These are phyloP conservation scores for Achlya hypogyna DNA, from an alignment of 352 stramenopile species.

Conservation along the genomic window DNA sequence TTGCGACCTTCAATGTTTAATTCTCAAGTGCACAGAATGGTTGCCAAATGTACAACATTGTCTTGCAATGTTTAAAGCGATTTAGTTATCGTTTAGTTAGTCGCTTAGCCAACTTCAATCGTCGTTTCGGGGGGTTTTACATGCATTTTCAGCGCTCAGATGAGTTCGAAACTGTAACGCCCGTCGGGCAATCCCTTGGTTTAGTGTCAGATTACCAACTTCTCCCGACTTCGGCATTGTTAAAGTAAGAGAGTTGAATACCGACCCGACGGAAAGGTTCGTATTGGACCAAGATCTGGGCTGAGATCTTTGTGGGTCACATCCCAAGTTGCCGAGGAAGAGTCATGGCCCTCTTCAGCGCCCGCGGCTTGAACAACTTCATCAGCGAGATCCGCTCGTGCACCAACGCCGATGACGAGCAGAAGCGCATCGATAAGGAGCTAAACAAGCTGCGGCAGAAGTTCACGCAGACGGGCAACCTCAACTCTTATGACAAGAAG, in stretches of 20 bases:
- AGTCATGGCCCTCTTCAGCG: conserved; percentile 68
- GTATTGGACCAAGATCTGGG: background rate
- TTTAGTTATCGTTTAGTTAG: no score
- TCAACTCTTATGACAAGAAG: conserved; percentile 96
- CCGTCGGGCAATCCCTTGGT: background rate
- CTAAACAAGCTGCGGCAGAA: conserved; percentile 96
- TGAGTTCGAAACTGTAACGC: background rate
- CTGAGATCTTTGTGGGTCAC: background rate
- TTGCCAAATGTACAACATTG: no score
- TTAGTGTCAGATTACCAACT: no score
- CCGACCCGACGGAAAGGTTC: background rate
- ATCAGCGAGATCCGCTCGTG: conserved; percentile 69
- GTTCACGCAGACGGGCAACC: conserved; percentile 81
- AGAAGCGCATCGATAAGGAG: conserved; percentile 95
- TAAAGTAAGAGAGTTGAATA: no score
- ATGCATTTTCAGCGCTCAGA: background rate
- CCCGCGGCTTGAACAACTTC: conserved; percentile 73
- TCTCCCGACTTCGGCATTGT: no score
- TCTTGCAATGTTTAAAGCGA: no score
- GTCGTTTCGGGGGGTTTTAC: background rate
- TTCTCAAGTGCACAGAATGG: no score
- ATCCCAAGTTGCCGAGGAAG: background rate
- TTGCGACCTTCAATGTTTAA: no score
- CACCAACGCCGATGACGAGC: conserved; percentile 88
- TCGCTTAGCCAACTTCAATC: no score